Percentiles rank a stretch among this genome's conserved stretches.
These are phyloP conservation scores for Rhizopogon vesiculosus DNA, from an alignment of 768 basidiomycete species.

Conservation along the genomic window DNA sequence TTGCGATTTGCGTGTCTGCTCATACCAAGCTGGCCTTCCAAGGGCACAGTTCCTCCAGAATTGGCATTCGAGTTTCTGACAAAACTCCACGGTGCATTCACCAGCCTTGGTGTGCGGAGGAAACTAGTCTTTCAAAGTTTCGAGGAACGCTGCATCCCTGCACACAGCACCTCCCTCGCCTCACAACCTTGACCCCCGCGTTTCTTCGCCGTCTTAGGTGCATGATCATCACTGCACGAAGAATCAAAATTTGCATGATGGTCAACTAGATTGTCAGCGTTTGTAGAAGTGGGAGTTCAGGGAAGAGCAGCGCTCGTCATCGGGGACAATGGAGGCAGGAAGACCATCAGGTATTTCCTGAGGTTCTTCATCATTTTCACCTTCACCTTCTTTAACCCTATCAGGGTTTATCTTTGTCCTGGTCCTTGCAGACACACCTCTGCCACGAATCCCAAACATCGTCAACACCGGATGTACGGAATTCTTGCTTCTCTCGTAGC, in stretches of 20 bases:
- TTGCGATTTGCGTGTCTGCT: constrained; percentile 67
- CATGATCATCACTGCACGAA: constrained; percentile 4
- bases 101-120: constrained; percentile 64
- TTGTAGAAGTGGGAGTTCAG: constrained; percentile 12
- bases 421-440: constrained; percentile 32
- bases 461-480: constrained; percentile 65
- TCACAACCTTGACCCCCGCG: constrained; percentile 35
- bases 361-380: constrained; percentile 5
- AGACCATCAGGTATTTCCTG: background rate
- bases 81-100: constrained; percentile 88
- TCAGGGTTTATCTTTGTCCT: constrained; percentile 34
- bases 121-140: constrained; percentile 75
- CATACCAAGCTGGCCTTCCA: constrained; percentile 94
- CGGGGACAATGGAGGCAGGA: constrained; percentile 20
- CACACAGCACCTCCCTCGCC: constrained; percentile 40
- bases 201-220: constrained; percentile 29
- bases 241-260: background rate
- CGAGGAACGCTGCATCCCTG: constrained; percentile 52
- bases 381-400: constrained; percentile 45
- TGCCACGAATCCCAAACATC: constrained; percentile 54
- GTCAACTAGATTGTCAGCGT: constrained; percentile 4
- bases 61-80: constrained; percentile 78
- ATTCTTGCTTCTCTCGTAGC: constrained; percentile 65
- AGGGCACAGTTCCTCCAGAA: constrained; percentile 92
- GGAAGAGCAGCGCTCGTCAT: constrained; percentile 21